These are phyloP conservation scores for Teratosphaeriaceae sp. DNA, from an alignment of 2,329 filamentous ascomycete species.

Conservation along the genomic window DNA sequence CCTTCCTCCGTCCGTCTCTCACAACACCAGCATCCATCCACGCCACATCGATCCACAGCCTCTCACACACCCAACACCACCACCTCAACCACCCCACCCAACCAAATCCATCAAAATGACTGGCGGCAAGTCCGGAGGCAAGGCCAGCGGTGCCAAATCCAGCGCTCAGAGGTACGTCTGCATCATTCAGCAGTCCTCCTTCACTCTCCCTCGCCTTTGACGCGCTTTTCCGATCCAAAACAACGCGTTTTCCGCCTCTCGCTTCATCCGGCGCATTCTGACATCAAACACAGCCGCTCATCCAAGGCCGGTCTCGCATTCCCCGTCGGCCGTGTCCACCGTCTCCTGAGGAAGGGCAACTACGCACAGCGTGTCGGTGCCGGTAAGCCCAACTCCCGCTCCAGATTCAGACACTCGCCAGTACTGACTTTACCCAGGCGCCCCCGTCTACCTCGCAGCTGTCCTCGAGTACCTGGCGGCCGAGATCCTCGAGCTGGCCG, in stretches of 20 bases:
- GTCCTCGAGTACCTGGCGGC: conserved; percentile 98
- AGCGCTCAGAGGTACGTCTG: conserved; percentile 92
- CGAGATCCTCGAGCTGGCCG: conserved; percentile 97
- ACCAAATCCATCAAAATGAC: conserved; percentile 75
- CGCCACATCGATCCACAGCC: conserved; percentile 22
- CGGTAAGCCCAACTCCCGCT: conserved; percentile 45
- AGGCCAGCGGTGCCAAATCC: conserved; percentile 93
- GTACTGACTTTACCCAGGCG: conserved; percentile 44
- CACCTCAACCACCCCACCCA: conserved; percentile 32
- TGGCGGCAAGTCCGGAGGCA: conserved; percentile 99
- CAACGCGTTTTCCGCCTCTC: conserved; percentile 21
- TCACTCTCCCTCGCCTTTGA: conserved; percentile 25
- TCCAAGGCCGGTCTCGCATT: conserved; percentile 99
- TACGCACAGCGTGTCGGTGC: conserved; percentile 99
- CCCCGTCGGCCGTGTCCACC: conserved; percentile 98
- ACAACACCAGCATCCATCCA: conserved; percentile 17
- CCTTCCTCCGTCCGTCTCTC: no score
- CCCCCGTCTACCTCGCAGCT: conserved; percentile 92
- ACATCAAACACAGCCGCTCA: conserved; percentile 65
- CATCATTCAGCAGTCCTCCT: conserved; percentile 13
- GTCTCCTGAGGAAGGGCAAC: conserved; percentile 98
- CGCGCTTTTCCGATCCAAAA: conserved; percentile 35
- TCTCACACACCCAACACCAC: conserved; percentile 23
- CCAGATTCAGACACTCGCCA: neutral
- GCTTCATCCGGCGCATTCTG: conserved; percentile 31